Evolutionary conservation across 1,284 basidiomycete species (phyloP).

Genomic region (Pyrrhoderma noxium): DNA sequence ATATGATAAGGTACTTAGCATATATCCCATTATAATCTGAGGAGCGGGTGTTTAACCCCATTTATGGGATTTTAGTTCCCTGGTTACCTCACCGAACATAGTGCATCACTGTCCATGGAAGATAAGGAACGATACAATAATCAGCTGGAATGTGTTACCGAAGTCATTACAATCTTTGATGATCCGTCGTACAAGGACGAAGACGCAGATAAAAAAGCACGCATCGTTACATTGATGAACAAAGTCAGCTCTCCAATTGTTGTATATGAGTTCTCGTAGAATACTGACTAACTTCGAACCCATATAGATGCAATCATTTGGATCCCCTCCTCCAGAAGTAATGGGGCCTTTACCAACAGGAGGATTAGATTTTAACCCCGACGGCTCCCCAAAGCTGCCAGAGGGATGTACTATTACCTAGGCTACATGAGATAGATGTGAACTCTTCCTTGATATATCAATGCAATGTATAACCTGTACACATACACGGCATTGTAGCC

Average conservation of each 20-base stretch:
- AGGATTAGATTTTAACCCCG: conserved; percentile 53
- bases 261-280: not conserved
- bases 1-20: conserved; percentile 60
- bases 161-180: conserved; percentile 74
- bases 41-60: conserved; percentile 1
- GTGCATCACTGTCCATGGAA: conserved; percentile 41
- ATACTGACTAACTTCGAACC: not conserved
- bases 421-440: not conserved
- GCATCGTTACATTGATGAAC: conserved; percentile 67
- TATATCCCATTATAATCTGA: conserved; percentile 2
- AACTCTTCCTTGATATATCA: not conserved
- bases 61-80: conserved; percentile 61
- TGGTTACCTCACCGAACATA: conserved; percentile 58
- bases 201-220: conserved; percentile 43
- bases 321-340: conserved; percentile 84
- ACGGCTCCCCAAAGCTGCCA: conserved; percentile 49
- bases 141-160: conserved; percentile 58
- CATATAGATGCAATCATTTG: conserved; percentile 73
- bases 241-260: conserved; percentile 42
- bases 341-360: conserved; percentile 83
- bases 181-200: conserved; percentile 59
- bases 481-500: too few species aligned
- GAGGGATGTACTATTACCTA: conserved; percentile 41
- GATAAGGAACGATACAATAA: conserved; percentile 66
- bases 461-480: too few species aligned